These are phyloP conservation scores for Didymosphaeria variabile DNA, from an alignment of 2,329 filamentous ascomycete genomes.

Conservation along the genomic window DNA sequence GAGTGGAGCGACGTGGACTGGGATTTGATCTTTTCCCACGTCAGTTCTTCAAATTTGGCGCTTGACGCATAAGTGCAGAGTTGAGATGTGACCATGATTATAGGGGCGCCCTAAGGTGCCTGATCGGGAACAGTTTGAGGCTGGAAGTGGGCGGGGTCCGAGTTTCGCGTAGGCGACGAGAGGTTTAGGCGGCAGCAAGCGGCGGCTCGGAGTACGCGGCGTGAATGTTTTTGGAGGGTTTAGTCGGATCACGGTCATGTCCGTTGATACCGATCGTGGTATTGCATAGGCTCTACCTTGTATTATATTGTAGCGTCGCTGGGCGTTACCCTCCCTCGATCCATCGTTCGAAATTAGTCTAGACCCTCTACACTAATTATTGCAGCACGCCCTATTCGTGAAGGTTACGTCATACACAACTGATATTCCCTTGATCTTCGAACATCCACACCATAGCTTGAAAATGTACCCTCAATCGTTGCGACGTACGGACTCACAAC, in stretches of 20 bases:
- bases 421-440: too few relatives aligned
- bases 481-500: too few relatives aligned
- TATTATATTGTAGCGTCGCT: background rate
- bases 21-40: background rate
- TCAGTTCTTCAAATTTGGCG: background rate
- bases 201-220: constrained; percentile 1
- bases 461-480: too few relatives aligned
- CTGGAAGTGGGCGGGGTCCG: background rate
- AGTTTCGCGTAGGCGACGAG: constrained; percentile 3
- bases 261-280: background rate
- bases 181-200: constrained; percentile 1
- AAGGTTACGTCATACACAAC: too few relatives aligned
- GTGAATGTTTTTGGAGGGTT: too few relatives aligned
- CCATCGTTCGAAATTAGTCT: background rate
- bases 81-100: background rate
- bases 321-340: background rate
- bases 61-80: background rate
- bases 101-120: background rate
- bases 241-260: background rate
- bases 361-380: too few relatives aligned
- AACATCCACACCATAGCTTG: too few relatives aligned
- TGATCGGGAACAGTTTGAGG: constrained; percentile 4
- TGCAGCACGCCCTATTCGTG: too few relatives aligned
- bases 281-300: background rate
- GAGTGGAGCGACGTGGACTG: background rate